Evolutionary conservation across 164 flowering plant species (phyloP).

Genomic region (Annona cherimola): DNA sequence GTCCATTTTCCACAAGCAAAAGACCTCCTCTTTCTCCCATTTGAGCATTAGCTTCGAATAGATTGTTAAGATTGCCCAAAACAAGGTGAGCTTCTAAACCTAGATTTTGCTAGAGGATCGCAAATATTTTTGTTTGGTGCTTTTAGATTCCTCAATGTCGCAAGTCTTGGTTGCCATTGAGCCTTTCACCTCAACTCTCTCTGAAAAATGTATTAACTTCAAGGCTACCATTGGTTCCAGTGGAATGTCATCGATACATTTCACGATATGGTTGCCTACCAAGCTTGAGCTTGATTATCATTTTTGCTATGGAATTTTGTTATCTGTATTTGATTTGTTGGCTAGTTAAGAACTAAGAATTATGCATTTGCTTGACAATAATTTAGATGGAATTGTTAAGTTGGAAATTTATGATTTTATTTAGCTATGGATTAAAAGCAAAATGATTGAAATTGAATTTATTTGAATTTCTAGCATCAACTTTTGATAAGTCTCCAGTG

Average conservation of each 20-base stretch:
- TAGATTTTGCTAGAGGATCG: not conserved
- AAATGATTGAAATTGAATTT: not conserved
- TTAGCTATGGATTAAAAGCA: too few relatives aligned
- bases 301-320: not conserved
- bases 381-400: not conserved
- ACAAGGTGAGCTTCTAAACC: conserved; percentile 30
- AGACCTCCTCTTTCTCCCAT: conserved; percentile 4
- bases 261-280: conserved; percentile 40
- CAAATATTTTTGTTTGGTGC: not conserved
- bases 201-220: conserved; percentile 48
- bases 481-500: too few relatives aligned
- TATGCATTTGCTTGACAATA: not conserved
- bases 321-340: not conserved
- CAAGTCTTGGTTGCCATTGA: conserved; percentile 73
- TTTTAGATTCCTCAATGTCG: not conserved
- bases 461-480: not conserved
- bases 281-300: not conserved
- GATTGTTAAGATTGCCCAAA: conserved; percentile 30
- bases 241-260: conserved; percentile 91
- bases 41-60: conserved; percentile 20
- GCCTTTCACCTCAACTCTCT: conserved; percentile 61
- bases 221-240: conserved; percentile 50
- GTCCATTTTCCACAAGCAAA: not conserved
- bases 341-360: not conserved
- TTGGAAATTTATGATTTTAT: not conserved